Evolutionary conservation across 108 stramenopile genomes (phyloP).

Genomic region (Schizochytrium sp.): DNA sequence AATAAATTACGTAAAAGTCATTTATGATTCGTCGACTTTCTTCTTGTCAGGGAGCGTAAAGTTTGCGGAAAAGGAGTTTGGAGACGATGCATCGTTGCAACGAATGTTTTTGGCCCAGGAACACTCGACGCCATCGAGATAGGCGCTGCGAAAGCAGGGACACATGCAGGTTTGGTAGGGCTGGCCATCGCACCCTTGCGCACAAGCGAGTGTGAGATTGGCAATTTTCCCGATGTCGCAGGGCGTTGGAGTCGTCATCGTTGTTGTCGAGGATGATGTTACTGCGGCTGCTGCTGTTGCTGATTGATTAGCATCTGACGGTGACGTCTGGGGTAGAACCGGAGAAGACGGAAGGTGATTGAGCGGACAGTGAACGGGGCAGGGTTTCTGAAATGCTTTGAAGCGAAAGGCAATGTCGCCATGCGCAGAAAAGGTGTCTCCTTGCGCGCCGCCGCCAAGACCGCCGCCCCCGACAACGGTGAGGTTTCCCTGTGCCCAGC

Average conservation of each 20-base stretch:
- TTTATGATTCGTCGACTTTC: too few species aligned
- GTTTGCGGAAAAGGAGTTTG: too few species aligned
- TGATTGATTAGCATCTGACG: background rate
- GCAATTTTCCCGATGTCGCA: background rate
- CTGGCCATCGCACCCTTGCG: background rate
- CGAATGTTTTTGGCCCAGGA: background rate
- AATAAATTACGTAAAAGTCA: too few species aligned
- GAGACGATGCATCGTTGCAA: background rate
- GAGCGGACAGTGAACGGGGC: background rate
- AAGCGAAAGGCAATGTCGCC: background rate
- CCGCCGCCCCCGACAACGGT: slow-evolving; percentile 3
- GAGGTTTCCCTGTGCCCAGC: background rate
- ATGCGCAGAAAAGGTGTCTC: background rate
- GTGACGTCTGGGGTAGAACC: background rate
- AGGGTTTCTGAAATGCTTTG: background rate
- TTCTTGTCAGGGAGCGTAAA: too few species aligned
- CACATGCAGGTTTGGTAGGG: background rate
- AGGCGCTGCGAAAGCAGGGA: background rate
- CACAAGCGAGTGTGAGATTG: background rate
- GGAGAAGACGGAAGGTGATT: background rate
- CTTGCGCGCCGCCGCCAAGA: background rate
- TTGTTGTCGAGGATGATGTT: background rate
- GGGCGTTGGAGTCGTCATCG: background rate
- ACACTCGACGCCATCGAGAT: background rate
- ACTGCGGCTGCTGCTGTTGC: background rate